Evolutionary conservation across 2,329 filamentous ascomycete genomes (phyloP).

Genomic region (Pyricularia grisea): DNA sequence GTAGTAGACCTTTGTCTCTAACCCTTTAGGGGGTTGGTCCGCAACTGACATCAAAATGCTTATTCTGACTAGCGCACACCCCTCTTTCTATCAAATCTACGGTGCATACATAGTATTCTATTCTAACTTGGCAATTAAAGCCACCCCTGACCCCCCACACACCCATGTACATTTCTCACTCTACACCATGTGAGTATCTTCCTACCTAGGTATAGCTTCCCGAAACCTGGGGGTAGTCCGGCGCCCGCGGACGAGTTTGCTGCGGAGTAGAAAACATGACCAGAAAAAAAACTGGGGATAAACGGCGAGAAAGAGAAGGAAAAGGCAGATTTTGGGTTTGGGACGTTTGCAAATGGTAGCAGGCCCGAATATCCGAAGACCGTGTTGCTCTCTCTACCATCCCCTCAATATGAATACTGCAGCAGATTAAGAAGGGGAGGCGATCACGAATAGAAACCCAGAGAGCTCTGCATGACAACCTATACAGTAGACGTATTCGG

Average conservation of each 20-base stretch:
- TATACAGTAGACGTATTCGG: background rate
- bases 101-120: no score
- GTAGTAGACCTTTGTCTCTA: background rate
- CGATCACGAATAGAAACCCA: background rate
- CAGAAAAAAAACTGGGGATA: background rate
- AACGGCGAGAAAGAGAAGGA: background rate
- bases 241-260: background rate
- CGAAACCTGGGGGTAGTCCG: background rate
- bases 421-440: background rate
- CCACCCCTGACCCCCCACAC: background rate
- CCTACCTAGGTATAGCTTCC: no score
- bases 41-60: background rate
- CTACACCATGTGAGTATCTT: background rate
- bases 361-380: background rate
- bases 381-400: background rate
- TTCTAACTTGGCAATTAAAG: background rate
- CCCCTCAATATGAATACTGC: background rate
- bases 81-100: background rate
- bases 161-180: background rate
- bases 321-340: background rate
- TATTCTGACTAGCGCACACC: background rate
- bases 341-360: background rate
- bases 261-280: background rate
- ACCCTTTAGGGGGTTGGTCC: background rate
- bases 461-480: background rate